These are phyloP conservation scores for Spergularia marina DNA, from an alignment of 148 eudicot species.

Conservation along the genomic window DNA sequence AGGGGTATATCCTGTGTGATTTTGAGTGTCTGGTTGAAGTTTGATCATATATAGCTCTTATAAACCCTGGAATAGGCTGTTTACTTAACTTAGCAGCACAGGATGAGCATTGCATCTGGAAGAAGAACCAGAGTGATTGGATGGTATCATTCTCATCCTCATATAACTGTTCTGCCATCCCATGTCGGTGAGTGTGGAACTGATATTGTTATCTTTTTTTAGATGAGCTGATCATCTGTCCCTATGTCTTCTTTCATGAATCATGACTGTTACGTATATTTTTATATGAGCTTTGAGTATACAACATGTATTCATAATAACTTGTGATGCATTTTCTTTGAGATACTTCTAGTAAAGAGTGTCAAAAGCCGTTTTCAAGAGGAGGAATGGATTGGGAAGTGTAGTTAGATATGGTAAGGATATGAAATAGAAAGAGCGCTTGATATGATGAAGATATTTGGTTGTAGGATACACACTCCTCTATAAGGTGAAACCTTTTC, in stretches of 20 bases:
- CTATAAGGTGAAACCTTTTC: not conserved
- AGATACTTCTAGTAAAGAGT: not conserved
- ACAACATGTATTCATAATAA: not conserved
- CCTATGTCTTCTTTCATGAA: not conserved
- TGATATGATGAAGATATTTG: not conserved
- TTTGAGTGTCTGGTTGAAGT: not conserved
- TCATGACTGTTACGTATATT: not conserved
- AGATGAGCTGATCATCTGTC: not conserved
- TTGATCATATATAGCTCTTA: not conserved
- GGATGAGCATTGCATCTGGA: slow-evolving; percentile 78
- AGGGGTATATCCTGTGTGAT: not conserved
- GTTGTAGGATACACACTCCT: not conserved
- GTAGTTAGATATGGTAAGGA: not conserved
- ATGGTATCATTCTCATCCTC: slow-evolving; percentile 99
- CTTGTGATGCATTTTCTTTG: not conserved
- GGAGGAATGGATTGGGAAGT: not conserved
- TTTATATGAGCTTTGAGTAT: too few relatives aligned
- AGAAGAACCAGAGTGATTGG: slow-evolving; percentile 97
- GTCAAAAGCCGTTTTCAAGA: not conserved
- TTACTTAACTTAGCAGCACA: slow-evolving; percentile 69
- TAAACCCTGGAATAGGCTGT: slow-evolving; percentile 25
- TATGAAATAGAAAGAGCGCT: not conserved
- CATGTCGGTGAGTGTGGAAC: slow-evolving; percentile 76
- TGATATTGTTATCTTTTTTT: not conserved
- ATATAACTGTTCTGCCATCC: slow-evolving; percentile 98